Evolutionary conservation across 129 eudicot species (phyloP).

Genomic region (Arctium lappa): DNA sequence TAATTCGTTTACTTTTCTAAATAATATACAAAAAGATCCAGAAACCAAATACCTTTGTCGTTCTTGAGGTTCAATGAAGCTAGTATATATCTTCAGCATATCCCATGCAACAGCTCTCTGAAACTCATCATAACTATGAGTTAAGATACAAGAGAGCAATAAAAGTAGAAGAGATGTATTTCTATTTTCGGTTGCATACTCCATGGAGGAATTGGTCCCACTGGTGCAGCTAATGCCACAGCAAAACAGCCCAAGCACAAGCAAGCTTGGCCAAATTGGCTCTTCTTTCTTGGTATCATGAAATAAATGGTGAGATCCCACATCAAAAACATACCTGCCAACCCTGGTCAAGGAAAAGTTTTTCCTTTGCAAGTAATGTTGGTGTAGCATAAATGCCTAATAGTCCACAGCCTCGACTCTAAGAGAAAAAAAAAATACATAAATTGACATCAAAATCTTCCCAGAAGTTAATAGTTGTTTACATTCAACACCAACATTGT

Average conservation of each 20-base stretch:
- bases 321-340: slow-evolving; percentile 76
- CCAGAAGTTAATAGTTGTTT: background rate
- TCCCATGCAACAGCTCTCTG: slow-evolving; percentile 99
- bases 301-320: background rate
- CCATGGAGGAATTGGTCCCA: background rate
- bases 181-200: background rate
- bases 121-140: slow-evolving; percentile 14
- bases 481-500: background rate
- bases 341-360: slow-evolving; percentile 87
- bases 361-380: slow-evolving; percentile 81
- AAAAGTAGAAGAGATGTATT: slow-evolving; percentile 2
- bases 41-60: slow-evolving; percentile 64
- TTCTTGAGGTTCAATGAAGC: slow-evolving; percentile 82
- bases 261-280: background rate
- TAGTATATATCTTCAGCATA: slow-evolving; percentile 79
- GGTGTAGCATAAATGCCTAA: slow-evolving; percentile 92
- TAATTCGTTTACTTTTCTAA: background rate
- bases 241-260: background rate
- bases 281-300: background rate
- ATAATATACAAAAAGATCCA: background rate
- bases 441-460: slow-evolving; percentile 9
- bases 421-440: background rate
- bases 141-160: background rate
- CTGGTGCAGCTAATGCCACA: background rate
- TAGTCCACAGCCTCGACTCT: slow-evolving; percentile 95